A percentile compares a stretch with the other conserved stretches of the same genome.
Conservation (phyloP, 352 stramenopile genomes). For the Globisporangium lucens region DNA sequence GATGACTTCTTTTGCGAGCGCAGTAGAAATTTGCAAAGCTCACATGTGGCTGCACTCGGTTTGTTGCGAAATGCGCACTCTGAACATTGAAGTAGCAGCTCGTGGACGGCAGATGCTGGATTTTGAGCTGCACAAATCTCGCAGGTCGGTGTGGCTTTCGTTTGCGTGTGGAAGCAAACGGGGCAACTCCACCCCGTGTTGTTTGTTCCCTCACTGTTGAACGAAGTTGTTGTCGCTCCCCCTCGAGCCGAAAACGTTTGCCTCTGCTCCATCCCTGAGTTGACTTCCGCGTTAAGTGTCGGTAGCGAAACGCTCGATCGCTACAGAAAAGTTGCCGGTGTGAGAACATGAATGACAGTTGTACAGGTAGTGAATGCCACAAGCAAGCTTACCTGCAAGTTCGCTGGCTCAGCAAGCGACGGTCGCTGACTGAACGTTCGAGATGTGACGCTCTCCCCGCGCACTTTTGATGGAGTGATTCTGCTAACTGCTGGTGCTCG, state of each 20-base stretch:
- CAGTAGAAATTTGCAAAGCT: constrained; percentile 56
- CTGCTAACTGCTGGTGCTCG: not conserved
- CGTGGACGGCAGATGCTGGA: constrained; percentile 44
- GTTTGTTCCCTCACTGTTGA: not conserved
- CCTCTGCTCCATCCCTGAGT: not conserved
- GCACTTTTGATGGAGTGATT: not conserved
- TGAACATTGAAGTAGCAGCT: constrained; percentile 55
- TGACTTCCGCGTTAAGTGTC: constrained; percentile 2
- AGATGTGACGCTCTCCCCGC: not conserved
- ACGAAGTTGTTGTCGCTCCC: not conserved
- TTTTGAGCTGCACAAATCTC: constrained; percentile 80
- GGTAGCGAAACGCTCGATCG: constrained; percentile 10
- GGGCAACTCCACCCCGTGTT: constrained; percentile 46
- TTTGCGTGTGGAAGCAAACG: constrained; percentile 74
- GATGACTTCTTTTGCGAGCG: not conserved
- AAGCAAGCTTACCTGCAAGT: not conserved
- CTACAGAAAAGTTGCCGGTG: not conserved
- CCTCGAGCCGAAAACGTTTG: not conserved
- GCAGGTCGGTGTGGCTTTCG: constrained; percentile 35
- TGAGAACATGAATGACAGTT: not conserved
- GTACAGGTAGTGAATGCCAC: not conserved
- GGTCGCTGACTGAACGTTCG: not conserved
- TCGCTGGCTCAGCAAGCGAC: not conserved
- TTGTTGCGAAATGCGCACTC: constrained; percentile 70
- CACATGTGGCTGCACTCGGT: constrained; percentile 33